A percentile compares a stretch with the other conserved stretches of the same genome.
These are phyloP conservation scores for Ophiostoma novo-ulmi DNA, from an alignment of 2,329 filamentous ascomycete species.

Conservation along the genomic window DNA sequence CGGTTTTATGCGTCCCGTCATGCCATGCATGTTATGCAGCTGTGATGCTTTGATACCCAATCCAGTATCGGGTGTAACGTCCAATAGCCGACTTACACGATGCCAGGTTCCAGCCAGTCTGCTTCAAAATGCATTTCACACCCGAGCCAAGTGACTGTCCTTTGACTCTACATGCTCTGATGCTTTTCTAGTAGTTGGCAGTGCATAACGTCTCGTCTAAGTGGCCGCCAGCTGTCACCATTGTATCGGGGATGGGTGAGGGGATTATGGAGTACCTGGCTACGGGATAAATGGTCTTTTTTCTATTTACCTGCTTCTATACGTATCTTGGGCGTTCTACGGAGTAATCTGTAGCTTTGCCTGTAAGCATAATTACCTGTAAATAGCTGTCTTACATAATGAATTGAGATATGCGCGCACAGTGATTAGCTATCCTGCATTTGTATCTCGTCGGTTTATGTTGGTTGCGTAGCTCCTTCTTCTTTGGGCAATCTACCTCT, in stretches of 20 bases:
- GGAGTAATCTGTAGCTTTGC: background rate
- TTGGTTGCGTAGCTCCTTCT: background rate
- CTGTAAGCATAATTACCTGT: background rate
- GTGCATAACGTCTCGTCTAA: background rate
- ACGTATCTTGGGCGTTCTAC: slow-evolving; percentile 1
- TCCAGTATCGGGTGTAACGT: background rate
- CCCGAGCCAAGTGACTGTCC: background rate
- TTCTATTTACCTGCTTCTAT: background rate
- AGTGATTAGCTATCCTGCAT: background rate
- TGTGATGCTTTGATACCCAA: background rate
- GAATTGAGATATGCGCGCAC: background rate
- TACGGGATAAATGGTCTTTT: background rate
- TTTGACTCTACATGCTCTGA: background rate
- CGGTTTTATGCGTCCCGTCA: background rate
- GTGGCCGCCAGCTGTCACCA: background rate
- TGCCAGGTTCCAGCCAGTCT: background rate
- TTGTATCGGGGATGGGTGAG: background rate
- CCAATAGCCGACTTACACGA: slow-evolving; percentile 1
- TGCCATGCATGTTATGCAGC: background rate
- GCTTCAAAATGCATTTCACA: background rate
- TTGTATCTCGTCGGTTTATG: background rate
- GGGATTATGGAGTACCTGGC: background rate
- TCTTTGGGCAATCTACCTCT: background rate
- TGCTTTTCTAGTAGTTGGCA: background rate
- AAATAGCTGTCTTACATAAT: background rate